Evolutionary conservation across 2,329 filamentous ascomycete species (phyloP), one percentile per base, ranked within the genome.

Genomic region (Phaeomoniella chlamydospora): DNA sequence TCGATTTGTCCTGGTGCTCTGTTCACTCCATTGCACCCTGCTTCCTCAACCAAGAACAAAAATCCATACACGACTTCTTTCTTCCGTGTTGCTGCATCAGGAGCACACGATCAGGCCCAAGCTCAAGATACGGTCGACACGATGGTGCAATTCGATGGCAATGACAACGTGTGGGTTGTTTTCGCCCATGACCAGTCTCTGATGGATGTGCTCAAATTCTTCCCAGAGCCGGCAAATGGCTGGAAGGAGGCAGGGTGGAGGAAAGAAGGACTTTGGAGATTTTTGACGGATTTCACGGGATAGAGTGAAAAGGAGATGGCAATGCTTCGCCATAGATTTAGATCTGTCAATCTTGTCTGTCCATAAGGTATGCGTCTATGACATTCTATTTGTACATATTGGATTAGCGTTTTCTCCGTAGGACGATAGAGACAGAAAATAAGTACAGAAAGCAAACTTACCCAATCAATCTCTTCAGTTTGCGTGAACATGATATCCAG

Each of bases 211-310:
- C 38, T 41, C 13, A 38, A 46, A 31, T 40, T 44, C 31, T 47
- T 55, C 32, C 49, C 52, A 3, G 9, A 5, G 9, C n/a, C 12
- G 2, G 37, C 31, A 30, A 44, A 48, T 10, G 46, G 45, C 12
- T 55, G 52, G 53, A 51, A 52, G 37, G 37, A 37, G 22, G 46
- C 49, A 18, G 45, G 49, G 4, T 52, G 43, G 48, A 47, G 46
- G 31, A 36, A 43, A 30, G 42, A 40, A 18, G 31, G 39, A 17
- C 33, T 39, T 3, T 43, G 41, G 41, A 29, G 33, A 3, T 45
- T 44, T 30, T 37, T 45, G 31, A n/a, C n/a, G n/a, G n/a, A n/a
- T n/a, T n/a, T n/a, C n/a, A n/a, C n/a, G n/a, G n/a, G n/a, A n/a
- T n/a, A n/a, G n/a, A n/a, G n/a, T n/a, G n/a, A n/a, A n/a, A n/a